Percentiles rank a stretch among this genome's conserved stretches.
Conservation (phyloP, 768 basidiomycete species). For the Suillus decipiens region DNA sequence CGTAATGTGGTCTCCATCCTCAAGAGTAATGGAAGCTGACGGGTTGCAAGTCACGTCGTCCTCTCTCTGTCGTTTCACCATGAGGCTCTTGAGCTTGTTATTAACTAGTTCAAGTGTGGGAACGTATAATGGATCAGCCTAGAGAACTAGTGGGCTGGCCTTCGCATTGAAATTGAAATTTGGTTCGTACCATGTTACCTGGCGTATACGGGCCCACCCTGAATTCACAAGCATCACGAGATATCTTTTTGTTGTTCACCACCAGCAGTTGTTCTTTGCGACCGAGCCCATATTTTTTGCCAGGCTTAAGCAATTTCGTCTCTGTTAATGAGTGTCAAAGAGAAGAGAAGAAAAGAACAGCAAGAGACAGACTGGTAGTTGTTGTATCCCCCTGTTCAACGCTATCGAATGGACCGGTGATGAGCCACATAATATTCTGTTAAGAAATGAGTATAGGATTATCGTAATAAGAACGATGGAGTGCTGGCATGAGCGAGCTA, state of each 20-base stretch:
- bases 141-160: too few species aligned
- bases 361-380: constrained; percentile 40
- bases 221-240: constrained; percentile 60
- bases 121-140: constrained; percentile 51
- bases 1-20: constrained; percentile 54
- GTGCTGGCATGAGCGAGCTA: background rate
- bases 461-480: background rate
- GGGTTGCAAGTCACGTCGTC: constrained; percentile 37
- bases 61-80: constrained; percentile 39
- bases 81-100: constrained; percentile 48
- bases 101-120: constrained; percentile 53
- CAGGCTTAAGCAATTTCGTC: constrained; percentile 64
- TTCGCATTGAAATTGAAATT: constrained; percentile 8
- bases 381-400: constrained; percentile 35
- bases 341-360: background rate
- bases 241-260: constrained; percentile 65
- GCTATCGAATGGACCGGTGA: constrained; percentile 57
- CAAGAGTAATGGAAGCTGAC: constrained; percentile 41
- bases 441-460: background rate
- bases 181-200: constrained; percentile 54
- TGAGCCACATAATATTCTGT: constrained; percentile 47
- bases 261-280: constrained; percentile 54
- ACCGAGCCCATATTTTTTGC: constrained; percentile 54
- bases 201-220: constrained; percentile 51
- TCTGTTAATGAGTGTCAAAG: constrained; percentile 21